A percentile compares a stretch with the other conserved stretches of the same genome.
Conservation (phyloP, 2,329 filamentous ascomycete genomes). For the Stachybotrys chartarum region DNA sequence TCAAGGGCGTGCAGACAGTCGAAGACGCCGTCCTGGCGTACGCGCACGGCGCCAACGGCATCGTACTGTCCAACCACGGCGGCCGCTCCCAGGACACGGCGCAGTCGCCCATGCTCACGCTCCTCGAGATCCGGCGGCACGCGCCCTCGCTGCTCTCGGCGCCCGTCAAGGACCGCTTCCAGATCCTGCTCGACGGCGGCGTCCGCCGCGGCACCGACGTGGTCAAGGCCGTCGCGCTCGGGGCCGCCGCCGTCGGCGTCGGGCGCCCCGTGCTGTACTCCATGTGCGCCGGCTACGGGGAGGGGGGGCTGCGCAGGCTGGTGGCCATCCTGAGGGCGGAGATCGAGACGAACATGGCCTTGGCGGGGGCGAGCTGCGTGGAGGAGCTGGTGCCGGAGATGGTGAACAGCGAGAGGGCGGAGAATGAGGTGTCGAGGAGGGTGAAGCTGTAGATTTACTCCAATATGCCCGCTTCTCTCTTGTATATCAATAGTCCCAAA, state of each 20-base stretch:
- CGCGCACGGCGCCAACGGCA: neutral
- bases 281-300: conserved; percentile 32
- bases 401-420: conserved; percentile 11
- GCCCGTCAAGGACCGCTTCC: neutral
- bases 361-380: conserved; percentile 61
- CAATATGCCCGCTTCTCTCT: neutral
- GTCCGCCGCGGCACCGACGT: conserved; percentile 59
- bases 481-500: too few relatives aligned
- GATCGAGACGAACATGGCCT: conserved; percentile 39
- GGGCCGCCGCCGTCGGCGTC: conserved; percentile 55
- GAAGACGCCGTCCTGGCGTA: neutral
- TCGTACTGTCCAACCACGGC: neutral
- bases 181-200: conserved; percentile 52
- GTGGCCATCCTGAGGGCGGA: conserved; percentile 39
- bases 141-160: conserved; percentile 1
- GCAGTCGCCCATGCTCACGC: conserved; percentile 7
- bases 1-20: neutral
- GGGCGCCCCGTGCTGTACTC: conserved; percentile 52
- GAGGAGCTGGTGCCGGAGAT: conserved; percentile 45
- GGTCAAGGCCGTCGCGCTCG: conserved; percentile 59
- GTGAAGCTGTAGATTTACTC: conserved; percentile 8
- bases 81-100: neutral
- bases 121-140: conserved; percentile 6
- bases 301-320: conserved; percentile 43
- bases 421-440: conserved; percentile 8